Evolutionary conservation across 2,329 filamentous ascomycete species (phyloP).

Genomic region (Mariannaea elegans): DNA sequence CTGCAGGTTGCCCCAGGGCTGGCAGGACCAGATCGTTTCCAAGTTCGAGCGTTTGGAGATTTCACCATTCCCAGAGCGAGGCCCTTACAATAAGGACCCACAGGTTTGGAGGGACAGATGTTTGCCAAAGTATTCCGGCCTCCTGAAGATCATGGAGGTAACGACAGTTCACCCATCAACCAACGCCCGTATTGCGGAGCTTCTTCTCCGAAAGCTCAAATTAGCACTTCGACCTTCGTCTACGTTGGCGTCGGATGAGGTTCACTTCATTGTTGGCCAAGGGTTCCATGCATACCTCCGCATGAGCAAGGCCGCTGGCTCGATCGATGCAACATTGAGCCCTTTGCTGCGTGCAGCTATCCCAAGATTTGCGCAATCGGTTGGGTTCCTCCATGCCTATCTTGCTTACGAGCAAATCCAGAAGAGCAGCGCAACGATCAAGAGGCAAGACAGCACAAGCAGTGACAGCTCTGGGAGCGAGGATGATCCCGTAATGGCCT

Average conservation of each 20-base stretch:
- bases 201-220: constrained; percentile 72
- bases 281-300: constrained; percentile 78
- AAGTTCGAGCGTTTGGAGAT: constrained; percentile 73
- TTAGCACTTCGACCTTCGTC: constrained; percentile 70
- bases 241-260: constrained; percentile 67
- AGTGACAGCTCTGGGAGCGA: constrained; percentile 55
- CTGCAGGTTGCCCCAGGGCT: constrained; percentile 68
- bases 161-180: constrained; percentile 73
- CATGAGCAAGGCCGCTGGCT: constrained; percentile 67
- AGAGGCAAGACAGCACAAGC: constrained; percentile 45
- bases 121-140: constrained; percentile 72
- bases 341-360: constrained; percentile 73
- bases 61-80: constrained; percentile 71
- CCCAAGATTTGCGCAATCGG: constrained; percentile 70
- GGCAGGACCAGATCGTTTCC: constrained; percentile 77
- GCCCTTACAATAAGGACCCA: constrained; percentile 68
- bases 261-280: constrained; percentile 77
- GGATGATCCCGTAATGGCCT: constrained; percentile 68
- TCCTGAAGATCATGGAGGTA: constrained; percentile 69
- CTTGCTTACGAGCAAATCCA: constrained; percentile 61
- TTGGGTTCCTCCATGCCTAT: constrained; percentile 72
- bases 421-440: constrained; percentile 21
- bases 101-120: constrained; percentile 70
- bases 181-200: constrained; percentile 70
- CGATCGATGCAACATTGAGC: constrained; percentile 69